Evolutionary conservation across 202 grass and related monocot species (phyloP).

Genomic region (Panicum virgatum): DNA sequence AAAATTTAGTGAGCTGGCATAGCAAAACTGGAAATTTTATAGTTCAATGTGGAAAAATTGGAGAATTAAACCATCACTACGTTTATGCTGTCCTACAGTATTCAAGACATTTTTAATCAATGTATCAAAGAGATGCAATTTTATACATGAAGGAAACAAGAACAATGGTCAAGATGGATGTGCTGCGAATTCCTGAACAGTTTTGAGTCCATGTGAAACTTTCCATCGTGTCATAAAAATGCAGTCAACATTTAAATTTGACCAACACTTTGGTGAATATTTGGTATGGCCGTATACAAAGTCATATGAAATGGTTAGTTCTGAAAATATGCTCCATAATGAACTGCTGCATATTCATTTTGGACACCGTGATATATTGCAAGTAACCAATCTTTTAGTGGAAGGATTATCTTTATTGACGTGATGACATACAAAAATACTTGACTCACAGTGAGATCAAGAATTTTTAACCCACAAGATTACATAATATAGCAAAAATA

Average conservation of each 20-base stretch:
- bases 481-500: conserved; percentile 9
- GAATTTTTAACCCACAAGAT: background rate
- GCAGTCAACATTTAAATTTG: too few species aligned
- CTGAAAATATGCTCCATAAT: background rate
- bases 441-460: conserved; percentile 11
- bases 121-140: background rate
- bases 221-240: too few species aligned
- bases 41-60: conserved; percentile 12
- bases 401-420: background rate
- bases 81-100: background rate
- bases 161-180: background rate
- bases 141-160: background rate
- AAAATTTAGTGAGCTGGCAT: background rate
- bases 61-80: background rate
- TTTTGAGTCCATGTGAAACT: too few species aligned
- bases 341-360: background rate
- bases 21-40: background rate
- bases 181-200: background rate
- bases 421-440: background rate
- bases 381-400: background rate
- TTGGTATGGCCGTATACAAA: too few species aligned
- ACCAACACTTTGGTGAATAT: conserved; percentile 17
- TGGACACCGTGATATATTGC: background rate
- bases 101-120: background rate
- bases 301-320: background rate